These are phyloP conservation scores for Moricandia moricandioides DNA, from an alignment of 345 rosid species.

Conservation along the genomic window DNA sequence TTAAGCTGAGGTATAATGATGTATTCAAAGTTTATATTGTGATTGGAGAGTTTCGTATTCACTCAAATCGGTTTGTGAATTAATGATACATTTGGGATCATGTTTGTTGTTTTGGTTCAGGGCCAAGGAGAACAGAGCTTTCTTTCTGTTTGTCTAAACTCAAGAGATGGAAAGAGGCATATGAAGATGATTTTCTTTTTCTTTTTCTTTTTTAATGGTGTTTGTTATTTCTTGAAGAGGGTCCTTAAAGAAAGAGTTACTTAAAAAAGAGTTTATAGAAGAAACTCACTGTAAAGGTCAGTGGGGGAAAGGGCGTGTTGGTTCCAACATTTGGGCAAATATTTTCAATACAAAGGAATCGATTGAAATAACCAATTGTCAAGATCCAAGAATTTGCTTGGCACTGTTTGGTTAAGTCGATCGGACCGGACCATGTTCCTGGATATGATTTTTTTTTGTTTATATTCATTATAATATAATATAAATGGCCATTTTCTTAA, in stretches of 20 bases:
- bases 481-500: no score
- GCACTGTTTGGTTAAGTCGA: background rate
- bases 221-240: background rate
- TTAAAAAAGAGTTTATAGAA: background rate
- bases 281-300: slow-evolving; percentile 27
- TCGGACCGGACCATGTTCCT: background rate
- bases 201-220: slow-evolving; percentile 3
- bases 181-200: background rate
- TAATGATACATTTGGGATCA: background rate
- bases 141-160: background rate
- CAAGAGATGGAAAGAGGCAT: slow-evolving; percentile 7
- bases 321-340: slow-evolving; percentile 20
- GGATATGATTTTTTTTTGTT: background rate
- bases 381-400: background rate
- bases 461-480: no score
- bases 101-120: no score
- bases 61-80: background rate
- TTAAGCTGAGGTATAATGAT: slow-evolving; percentile 37
- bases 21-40: background rate
- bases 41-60: no score
- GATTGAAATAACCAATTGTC: background rate
- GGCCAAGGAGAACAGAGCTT: background rate
- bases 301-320: background rate
- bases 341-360: background rate
- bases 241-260: background rate